phyloP scores from a whole-genome alignment of 2,329 filamentous ascomycete genomes.

The Paraconiothyrium brasiliense region DNA sequence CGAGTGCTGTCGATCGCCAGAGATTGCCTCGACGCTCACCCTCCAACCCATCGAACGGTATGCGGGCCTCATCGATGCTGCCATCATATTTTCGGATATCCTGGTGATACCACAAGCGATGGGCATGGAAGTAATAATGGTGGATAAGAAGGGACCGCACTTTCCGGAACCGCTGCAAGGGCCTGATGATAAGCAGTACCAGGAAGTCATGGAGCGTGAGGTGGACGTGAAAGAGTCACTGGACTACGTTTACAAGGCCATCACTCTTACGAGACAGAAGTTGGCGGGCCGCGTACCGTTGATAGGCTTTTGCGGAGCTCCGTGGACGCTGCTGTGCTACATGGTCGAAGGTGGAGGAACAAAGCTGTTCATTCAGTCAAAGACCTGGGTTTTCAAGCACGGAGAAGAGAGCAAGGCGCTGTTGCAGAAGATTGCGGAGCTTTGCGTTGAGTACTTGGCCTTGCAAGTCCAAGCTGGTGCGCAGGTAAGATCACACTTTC shows the following conservation, averaged over 20 bases:
- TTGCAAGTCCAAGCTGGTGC: constrained; percentile 92
- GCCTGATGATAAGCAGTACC: constrained; percentile 85
- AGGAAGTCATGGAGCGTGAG: constrained; percentile 74
- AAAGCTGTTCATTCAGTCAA: constrained; percentile 92
- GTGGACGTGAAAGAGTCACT: constrained; percentile 88
- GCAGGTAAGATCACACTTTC: constrained; percentile 64
- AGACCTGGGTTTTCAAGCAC: constrained; percentile 97
- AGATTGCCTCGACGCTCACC: constrained; percentile 91
- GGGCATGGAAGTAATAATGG: constrained; percentile 98
- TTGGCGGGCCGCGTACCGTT: constrained; percentile 87
- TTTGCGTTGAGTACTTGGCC: constrained; percentile 94
- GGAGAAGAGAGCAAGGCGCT: constrained; percentile 80
- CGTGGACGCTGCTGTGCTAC: constrained; percentile 97
- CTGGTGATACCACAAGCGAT: constrained; percentile 97
- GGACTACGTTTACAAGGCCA: constrained; percentile 94
- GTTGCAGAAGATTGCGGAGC: constrained; percentile 88
- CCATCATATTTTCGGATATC: constrained; percentile 99
- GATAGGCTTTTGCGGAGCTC: constrained; percentile 95
- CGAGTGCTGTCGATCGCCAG: constrained; percentile 92
- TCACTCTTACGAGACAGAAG: constrained; percentile 89
- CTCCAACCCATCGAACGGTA: constrained; percentile 95
- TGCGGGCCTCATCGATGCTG: constrained; percentile 88
- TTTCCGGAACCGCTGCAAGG: constrained; percentile 85
- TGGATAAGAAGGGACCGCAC: constrained; percentile 95
- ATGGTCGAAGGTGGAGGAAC: constrained; percentile 98